Percentiles rank a stretch among this genome's conserved stretches.
Evolutionary conservation across 2,329 filamentous ascomycete genomes (phyloP).

Genomic region (Trichoderma sp.): DNA sequence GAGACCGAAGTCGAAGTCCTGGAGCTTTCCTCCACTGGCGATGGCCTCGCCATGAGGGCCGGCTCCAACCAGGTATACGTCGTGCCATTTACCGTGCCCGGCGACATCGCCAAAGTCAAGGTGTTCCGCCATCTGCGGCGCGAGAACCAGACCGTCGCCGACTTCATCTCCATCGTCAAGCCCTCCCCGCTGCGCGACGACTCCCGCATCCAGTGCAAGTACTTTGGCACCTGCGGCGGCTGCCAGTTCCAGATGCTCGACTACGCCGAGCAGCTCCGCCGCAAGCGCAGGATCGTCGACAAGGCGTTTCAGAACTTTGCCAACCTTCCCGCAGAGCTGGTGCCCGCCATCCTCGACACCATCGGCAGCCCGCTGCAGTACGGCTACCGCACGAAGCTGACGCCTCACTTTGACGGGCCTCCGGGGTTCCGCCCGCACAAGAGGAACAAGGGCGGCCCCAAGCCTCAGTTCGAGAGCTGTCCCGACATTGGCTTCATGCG

Average conservation of each 20-base stretch:
- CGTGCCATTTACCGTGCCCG: constrained; percentile 84
- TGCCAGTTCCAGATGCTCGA: constrained; percentile 98
- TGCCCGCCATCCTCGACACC: constrained; percentile 78
- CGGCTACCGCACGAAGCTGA: constrained; percentile 93
- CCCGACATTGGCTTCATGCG: constrained; percentile 88
- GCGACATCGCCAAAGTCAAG: constrained; percentile 76
- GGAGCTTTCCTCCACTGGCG: constrained; percentile 85
- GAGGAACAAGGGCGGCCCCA: constrained; percentile 51
- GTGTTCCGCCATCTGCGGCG: constrained; percentile 68
- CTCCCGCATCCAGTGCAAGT: constrained; percentile 72
- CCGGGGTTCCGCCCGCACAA: constrained; percentile 50
- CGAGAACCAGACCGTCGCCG: constrained; percentile 71
- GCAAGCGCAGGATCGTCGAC: constrained; percentile 84
- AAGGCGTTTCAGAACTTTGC: constrained; percentile 93
- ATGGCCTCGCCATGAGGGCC: constrained; percentile 75
- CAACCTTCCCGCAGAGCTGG: constrained; percentile 68
- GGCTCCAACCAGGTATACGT: constrained; percentile 70
- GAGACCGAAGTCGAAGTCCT: constrained; percentile 81
- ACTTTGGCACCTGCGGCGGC: constrained; percentile 84
- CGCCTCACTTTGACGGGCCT: constrained; percentile 89
- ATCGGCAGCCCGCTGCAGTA: constrained; percentile 89
- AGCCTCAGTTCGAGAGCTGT: constrained; percentile 53
- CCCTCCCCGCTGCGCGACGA: constrained; percentile 77
- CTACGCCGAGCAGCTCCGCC: constrained; percentile 78
- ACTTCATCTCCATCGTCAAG: constrained; percentile 74